Percentiles rank a stretch among this genome's conserved stretches.
phyloP scores from a whole-genome alignment of 106 monocot species.

The Hemerocallis citrina region DNA sequence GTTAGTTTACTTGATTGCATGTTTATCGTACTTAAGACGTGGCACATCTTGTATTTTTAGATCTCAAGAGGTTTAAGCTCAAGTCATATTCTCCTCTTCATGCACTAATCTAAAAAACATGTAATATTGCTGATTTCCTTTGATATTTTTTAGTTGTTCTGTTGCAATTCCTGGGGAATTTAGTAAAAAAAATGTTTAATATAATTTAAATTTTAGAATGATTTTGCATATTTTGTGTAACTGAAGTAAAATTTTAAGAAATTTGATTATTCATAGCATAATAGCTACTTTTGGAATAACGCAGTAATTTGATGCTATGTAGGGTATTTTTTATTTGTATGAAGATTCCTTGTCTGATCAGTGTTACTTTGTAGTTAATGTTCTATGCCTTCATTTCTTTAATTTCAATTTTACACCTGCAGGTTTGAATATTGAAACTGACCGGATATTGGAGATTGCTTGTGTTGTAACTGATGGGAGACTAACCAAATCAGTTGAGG shows the following conservation, averaged over 20 bases:
- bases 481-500: conserved; percentile 74
- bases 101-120: not conserved
- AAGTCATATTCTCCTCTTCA: not conserved
- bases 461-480: conserved; percentile 93
- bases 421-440: conserved; percentile 84
- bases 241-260: no score
- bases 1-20: not conserved
- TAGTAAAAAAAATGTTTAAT: not conserved
- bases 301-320: no score
- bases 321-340: not conserved
- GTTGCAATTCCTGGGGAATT: not conserved
- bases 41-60: not conserved
- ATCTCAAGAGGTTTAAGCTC: not conserved
- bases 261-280: no score
- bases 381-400: not conserved
- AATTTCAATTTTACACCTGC: not conserved
- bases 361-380: not conserved
- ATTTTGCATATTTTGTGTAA: not conserved
- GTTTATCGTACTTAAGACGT: no score
- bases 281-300: no score
- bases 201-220: not conserved
- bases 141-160: not conserved
- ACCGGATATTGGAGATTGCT: conserved; percentile 94
- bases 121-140: not conserved
- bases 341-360: not conserved